Percentiles rank a stretch among this genome's conserved stretches.
Evolutionary conservation across 1,139 yeast genomes (phyloP).

Genomic region (Taiozyma sp.): DNA sequence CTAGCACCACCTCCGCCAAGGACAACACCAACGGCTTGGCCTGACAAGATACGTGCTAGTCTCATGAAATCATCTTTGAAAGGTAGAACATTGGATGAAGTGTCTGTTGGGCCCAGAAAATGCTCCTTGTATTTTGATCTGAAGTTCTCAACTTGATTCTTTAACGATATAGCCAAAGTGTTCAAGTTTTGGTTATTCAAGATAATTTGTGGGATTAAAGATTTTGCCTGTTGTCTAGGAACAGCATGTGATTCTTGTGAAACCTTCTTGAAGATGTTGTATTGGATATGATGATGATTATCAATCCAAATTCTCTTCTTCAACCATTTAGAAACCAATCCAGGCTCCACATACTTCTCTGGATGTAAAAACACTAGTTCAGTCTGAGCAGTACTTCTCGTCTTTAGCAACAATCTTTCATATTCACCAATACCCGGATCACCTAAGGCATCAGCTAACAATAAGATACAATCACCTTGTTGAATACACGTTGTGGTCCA

Average conservation of each 20-base stretch:
- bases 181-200: conserved; percentile 13
- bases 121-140: conserved; percentile 22
- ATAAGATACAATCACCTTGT: conserved; percentile 86
- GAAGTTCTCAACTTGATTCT: conserved; percentile 27
- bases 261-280: conserved; percentile 11
- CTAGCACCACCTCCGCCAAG: conserved; percentile 98
- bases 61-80: conserved; percentile 89
- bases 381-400: conserved; percentile 83
- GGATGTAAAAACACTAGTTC: conserved; percentile 84
- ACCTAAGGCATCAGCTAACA: conserved; percentile 66
- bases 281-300: conserved; percentile 85
- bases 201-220: conserved; percentile 1
- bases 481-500: conserved; percentile 94
- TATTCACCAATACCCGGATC: conserved; percentile 80
- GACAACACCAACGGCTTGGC: conserved; percentile 91
- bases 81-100: conserved; percentile 45
- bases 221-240: conserved; percentile 1
- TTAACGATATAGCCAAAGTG: conserved; percentile 27
- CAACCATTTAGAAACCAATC: conserved; percentile 82
- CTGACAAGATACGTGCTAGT: conserved; percentile 83
- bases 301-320: conserved; percentile 86
- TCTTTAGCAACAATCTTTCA: conserved; percentile 68
- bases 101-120: conserved; percentile 18
- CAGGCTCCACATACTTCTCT: conserved; percentile 78
- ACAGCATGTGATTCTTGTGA: not conserved